These are phyloP conservation scores for Miscanthus sacchariflorus DNA, from an alignment of 202 grass and related monocot genomes.

Conservation along the genomic window DNA sequence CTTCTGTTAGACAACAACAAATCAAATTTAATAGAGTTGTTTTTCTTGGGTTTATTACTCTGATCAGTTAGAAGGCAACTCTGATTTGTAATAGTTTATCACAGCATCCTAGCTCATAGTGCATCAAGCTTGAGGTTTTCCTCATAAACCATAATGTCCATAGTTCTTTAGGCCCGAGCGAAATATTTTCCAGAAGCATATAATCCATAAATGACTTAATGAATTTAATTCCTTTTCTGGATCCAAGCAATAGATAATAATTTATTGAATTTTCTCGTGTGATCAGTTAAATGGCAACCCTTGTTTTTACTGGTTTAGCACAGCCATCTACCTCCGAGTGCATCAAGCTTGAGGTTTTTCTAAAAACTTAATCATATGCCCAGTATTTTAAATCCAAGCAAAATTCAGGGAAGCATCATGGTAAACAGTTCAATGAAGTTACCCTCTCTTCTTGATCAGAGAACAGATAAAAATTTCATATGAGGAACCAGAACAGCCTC, in stretches of 20 bases:
- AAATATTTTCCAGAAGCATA: not conserved
- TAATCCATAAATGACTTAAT: not conserved
- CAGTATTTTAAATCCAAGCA: not conserved
- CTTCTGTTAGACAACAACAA: not conserved
- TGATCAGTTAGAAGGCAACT: not conserved
- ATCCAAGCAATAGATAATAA: not conserved
- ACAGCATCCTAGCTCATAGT: not conserved
- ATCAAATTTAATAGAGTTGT: not conserved
- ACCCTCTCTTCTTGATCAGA: not conserved
- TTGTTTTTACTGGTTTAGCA: not conserved
- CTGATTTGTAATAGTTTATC: not conserved
- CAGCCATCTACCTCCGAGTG: not conserved
- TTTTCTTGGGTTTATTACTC: not conserved
- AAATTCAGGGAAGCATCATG: not conserved
- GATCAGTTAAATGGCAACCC: not conserved
- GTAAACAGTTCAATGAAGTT: not conserved
- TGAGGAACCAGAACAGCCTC: not conserved
- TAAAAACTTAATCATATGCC: not conserved
- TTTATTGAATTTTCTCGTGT: not conserved
- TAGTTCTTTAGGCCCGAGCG: not conserved
- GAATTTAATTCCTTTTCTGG: not conserved
- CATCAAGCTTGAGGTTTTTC: not conserved
- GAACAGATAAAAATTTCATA: not conserved
- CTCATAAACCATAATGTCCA: no score
- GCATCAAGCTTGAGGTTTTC: not conserved